Conservation (phyloP, 495 filamentous ascomycete species). For the Penicillium verhagenii region DNA sequence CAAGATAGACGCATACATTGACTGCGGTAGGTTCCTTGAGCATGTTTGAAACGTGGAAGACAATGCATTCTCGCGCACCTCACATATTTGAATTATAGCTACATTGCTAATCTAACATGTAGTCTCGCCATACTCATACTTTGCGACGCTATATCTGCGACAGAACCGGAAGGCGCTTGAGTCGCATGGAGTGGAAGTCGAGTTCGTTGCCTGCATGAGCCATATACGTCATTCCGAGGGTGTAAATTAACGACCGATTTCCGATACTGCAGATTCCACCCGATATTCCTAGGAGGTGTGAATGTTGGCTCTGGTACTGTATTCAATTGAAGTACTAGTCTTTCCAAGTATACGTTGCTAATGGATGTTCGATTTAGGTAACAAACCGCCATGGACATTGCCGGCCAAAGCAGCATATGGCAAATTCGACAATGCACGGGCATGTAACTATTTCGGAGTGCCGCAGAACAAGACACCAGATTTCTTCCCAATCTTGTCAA, state of each 20-base stretch:
- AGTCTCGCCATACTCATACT: conserved; percentile 72
- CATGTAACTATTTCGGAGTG: conserved; percentile 53
- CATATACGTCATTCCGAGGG: neutral
- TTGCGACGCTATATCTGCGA: conserved; percentile 57
- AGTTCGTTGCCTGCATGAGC: conserved; percentile 41
- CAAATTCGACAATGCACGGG: conserved; percentile 54
- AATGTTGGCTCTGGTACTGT: conserved; percentile 58
- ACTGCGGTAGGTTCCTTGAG: conserved; percentile 24
- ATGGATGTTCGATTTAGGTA: conserved; percentile 41
- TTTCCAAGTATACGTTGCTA: neutral
- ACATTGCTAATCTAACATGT: neutral
- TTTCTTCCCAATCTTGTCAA: conserved; percentile 52
- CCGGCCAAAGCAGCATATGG: conserved; percentile 63
- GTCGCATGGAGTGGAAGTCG: conserved; percentile 58
- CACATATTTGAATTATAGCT: too few species aligned
- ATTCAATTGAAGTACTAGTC: neutral
- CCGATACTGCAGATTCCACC: conserved; percentile 51
- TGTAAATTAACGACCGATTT: conserved; percentile 1
- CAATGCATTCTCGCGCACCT: too few species aligned
- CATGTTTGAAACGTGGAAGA: too few species aligned
- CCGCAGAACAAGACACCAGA: conserved; percentile 41
- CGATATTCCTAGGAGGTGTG: conserved; percentile 72
- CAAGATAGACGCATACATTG: conserved; percentile 30
- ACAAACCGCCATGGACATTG: conserved; percentile 71
- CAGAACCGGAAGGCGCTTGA: conserved; percentile 52